Evolutionary conservation across 179 eudicot species (phyloP), one percentile per base, ranked within the genome.

Genomic region (Vitellaria paradoxa): DNA sequence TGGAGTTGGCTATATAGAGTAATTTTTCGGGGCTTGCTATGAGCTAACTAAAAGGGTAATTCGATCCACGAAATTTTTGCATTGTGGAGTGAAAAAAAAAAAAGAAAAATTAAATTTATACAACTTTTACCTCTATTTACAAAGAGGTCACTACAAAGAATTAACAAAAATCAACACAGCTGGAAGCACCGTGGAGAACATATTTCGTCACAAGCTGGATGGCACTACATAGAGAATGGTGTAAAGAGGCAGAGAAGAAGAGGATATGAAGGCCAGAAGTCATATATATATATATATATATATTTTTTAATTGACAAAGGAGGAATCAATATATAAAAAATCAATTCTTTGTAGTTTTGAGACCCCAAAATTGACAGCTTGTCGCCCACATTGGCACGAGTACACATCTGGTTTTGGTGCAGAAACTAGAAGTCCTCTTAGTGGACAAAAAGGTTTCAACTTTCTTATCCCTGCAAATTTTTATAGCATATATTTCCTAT

Each of bases 321-420:
- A 53, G 23, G 46, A 53, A 70, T 52, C 61, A 53, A 53, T 17
- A 52, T 45, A 70, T 15, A 40, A 70, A 24, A 53, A 70, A 45
- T 52, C 74, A 70, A 50, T 14, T 52, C 74, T 52, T 13, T 70
- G 45, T 52, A 70, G 74, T 70, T 70, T 9, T 26, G 61, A 70
- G 60, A 26, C 74, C 62, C 15, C 46, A 24, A 40, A 70, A 70
- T 50, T 26, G 61, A 70, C 62, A 70, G 20, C 45, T 14, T 26
- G 74, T 52, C 20, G 74, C 61, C 74, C 74, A 53, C 46, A 24
- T 3, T 26, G 74, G 45, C 45, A 4, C 3, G 4, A 4, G 45
- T 42, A 42, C 45, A 42, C 3, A 42, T 42, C 45, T 42, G 45
- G 45, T 42, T 42, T 42, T 42, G 45, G 45, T 42, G 3, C 45